These are phyloP conservation scores for Coniochaeta ligniaria DNA, from an alignment of 2,329 filamentous ascomycete species.

Conservation along the genomic window DNA sequence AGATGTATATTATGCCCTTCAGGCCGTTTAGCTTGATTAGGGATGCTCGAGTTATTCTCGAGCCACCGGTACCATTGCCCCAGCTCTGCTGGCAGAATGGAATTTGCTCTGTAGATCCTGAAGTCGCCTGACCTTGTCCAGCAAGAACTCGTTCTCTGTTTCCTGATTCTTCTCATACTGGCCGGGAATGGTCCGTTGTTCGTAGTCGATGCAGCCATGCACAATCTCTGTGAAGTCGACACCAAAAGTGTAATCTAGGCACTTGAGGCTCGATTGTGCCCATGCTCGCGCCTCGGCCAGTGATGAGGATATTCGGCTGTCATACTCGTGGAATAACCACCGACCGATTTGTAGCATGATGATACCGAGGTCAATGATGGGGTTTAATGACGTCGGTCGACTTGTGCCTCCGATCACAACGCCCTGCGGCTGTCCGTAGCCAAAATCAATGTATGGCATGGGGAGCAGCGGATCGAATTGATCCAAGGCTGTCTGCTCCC, in stretches of 20 bases:
- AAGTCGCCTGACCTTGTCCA: neutral
- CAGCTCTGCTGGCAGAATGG: too few relatives aligned
- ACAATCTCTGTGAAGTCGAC: neutral
- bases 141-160: neutral
- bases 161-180: neutral
- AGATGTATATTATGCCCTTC: too few relatives aligned
- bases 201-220: neutral
- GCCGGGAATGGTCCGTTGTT: neutral
- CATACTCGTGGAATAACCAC: neutral
- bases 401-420: neutral
- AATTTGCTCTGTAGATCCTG: too few relatives aligned
- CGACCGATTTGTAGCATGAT: neutral
- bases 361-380: neutral
- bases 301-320: neutral
- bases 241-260: neutral
- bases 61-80: too few relatives aligned
- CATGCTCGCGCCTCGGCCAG: neutral
- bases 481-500: neutral
- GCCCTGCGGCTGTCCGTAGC: neutral
- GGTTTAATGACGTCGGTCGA: neutral
- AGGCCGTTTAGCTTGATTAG: too few relatives aligned
- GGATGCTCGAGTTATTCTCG: too few relatives aligned
- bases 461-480: neutral
- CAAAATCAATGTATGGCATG: neutral
- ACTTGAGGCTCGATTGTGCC: neutral